Evolutionary conservation across 2,329 filamentous ascomycete species (phyloP).

Genomic region (Xylariaceae sp.): DNA sequence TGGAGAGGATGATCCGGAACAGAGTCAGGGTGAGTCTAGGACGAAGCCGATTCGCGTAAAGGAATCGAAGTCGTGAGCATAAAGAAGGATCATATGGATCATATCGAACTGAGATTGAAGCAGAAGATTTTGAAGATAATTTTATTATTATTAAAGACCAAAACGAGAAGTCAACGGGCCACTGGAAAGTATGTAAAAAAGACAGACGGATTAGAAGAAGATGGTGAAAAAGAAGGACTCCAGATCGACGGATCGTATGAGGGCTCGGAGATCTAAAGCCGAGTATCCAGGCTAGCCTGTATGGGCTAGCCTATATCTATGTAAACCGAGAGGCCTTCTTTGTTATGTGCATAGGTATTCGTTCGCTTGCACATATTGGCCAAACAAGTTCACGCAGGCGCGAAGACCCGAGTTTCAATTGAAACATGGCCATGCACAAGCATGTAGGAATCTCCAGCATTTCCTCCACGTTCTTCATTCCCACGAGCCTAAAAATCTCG

Average conservation of each 20-base stretch:
- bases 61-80: background rate
- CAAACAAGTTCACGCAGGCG: too few relatives aligned
- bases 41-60: background rate
- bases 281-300: background rate
- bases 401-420: too few relatives aligned
- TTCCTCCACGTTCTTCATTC: background rate
- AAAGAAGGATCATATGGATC: background rate
- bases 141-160: too few relatives aligned
- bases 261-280: background rate
- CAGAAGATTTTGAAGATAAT: too few relatives aligned
- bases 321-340: background rate
- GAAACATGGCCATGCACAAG: too few relatives aligned
- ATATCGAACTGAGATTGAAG: background rate
- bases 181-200: too few relatives aligned
- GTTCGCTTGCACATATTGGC: background rate
- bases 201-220: too few relatives aligned
- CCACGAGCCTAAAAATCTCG: slow-evolving; percentile 9
- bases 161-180: too few relatives aligned
- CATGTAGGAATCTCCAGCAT: background rate
- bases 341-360: background rate
- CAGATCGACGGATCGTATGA: background rate
- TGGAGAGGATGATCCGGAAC: background rate
- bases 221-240: background rate
- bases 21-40: background rate
- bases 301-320: background rate